Conservation (phyloP, 805 yeast genomes). For the Starmera quercuum region DNA sequence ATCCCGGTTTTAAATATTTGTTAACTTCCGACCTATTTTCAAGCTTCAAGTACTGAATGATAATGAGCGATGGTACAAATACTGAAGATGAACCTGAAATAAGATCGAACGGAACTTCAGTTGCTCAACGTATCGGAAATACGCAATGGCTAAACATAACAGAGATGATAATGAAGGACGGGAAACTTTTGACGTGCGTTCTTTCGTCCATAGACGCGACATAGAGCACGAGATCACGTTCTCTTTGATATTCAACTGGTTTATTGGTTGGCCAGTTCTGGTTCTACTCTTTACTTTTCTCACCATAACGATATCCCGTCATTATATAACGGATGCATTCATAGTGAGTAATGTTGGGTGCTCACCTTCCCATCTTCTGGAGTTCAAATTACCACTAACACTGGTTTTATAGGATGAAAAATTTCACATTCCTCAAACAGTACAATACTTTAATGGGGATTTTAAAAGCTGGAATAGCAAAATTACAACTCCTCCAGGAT, state of each 20-base stretch:
- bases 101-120: no score
- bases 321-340: conserved; percentile 24
- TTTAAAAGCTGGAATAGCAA: conserved; percentile 76
- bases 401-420: conserved; percentile 49
- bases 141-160: no score
- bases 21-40: no score
- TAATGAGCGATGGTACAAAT: no score
- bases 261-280: conserved; percentile 23
- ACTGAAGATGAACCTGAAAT: no score
- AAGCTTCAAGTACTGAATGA: no score
- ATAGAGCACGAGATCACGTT: conserved; percentile 18
- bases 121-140: no score
- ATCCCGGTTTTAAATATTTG: no score
- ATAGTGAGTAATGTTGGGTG: conserved; percentile 14
- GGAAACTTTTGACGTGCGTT: not conserved
- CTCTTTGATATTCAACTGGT: conserved; percentile 22
- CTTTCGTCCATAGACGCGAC: conserved; percentile 7
- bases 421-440: conserved; percentile 80
- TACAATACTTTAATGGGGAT: conserved; percentile 51
- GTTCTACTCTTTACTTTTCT: conserved; percentile 18
- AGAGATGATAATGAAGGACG: no score
- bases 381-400: not conserved
- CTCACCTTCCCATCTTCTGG: no score
- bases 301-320: conserved; percentile 21
- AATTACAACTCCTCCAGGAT: conserved; percentile 95